A percentile compares a stretch with the other conserved stretches of the same genome.
phyloP scores from a whole-genome alignment of 768 basidiomycete species.

The Pleurotus cornucopiae region DNA sequence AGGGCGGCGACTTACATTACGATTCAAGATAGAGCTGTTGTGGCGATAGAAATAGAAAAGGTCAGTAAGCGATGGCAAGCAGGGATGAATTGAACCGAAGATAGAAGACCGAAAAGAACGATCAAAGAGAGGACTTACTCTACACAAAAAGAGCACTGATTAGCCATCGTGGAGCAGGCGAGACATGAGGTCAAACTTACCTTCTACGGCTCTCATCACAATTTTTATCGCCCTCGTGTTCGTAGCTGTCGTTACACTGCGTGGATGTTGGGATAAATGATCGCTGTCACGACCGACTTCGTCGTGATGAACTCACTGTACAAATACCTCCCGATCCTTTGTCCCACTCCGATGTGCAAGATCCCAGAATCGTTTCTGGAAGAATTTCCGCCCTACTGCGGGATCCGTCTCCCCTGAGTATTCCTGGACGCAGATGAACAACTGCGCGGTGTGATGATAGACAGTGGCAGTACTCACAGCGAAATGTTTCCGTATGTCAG shows the following conservation, averaged over 20 bases:
- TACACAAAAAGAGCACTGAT: conserved; percentile 42
- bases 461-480: conserved; percentile 45
- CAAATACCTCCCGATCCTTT: conserved; percentile 88
- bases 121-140: conserved; percentile 49
- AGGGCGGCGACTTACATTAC: background rate
- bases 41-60: background rate
- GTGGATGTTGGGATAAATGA: background rate
- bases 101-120: background rate
- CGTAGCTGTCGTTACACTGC: conserved; percentile 83
- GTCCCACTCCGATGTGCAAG: conserved; percentile 85
- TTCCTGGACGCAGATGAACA: conserved; percentile 76
- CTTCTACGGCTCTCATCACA: conserved; percentile 96
- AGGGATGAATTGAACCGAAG: background rate
- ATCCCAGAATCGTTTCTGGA: conserved; percentile 78
- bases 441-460: background rate
- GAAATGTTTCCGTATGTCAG: conserved; percentile 86
- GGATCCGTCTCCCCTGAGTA: conserved; percentile 61
- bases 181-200: conserved; percentile 36
- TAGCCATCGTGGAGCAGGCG: no score
- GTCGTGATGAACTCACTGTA: conserved; percentile 63
- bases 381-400: conserved; percentile 71
- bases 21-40: background rate
- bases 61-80: background rate
- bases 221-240: conserved; percentile 87
- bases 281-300: background rate